phyloP scores from a whole-genome alignment of 2,329 filamentous ascomycete species.

The Atkinsonella texensis region DNA sequence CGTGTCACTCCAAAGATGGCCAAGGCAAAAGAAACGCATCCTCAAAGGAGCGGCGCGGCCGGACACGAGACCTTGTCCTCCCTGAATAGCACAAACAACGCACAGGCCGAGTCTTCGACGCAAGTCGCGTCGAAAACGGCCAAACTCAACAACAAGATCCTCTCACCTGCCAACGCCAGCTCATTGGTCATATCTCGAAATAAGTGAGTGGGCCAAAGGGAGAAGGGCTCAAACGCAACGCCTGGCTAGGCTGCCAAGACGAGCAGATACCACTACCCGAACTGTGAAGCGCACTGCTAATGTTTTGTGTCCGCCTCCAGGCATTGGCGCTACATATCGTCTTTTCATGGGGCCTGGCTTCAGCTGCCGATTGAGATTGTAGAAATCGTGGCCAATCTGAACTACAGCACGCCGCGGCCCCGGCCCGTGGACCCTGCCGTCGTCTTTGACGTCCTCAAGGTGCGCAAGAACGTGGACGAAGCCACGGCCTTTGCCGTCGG shows the following conservation, averaged over 20 bases:
- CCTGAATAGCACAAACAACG: not conserved
- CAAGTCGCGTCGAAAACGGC: not conserved
- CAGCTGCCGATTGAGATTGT: slow-evolving; percentile 69
- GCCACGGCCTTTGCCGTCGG: slow-evolving; percentile 67
- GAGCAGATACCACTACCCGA: too few relatives aligned
- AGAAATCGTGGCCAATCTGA: slow-evolving; percentile 65
- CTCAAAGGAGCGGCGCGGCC: not conserved
- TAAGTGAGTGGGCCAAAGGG: not conserved
- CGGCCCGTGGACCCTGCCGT: slow-evolving; percentile 68
- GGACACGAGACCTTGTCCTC: not conserved
- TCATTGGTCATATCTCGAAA: not conserved
- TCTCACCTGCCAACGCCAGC: not conserved
- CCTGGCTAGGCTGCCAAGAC: too few relatives aligned
- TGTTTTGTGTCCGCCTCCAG: slow-evolving; percentile 26
- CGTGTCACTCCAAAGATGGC: not conserved
- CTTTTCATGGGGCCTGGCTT: slow-evolving; percentile 74
- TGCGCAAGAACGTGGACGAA: slow-evolving; percentile 67
- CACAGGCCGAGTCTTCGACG: not conserved
- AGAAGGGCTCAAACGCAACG: not conserved
- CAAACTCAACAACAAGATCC: not conserved
- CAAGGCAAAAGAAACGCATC: not conserved
- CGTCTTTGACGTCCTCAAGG: slow-evolving; percentile 76
- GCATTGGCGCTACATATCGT: slow-evolving; percentile 77
- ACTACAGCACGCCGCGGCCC: slow-evolving; percentile 65
- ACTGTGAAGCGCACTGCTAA: not conserved